Percentiles rank a stretch among this genome's conserved stretches.
phyloP scores from a whole-genome alignment of 2,329 filamentous ascomycete genomes.

The Fusarium xyrophilum region DNA sequence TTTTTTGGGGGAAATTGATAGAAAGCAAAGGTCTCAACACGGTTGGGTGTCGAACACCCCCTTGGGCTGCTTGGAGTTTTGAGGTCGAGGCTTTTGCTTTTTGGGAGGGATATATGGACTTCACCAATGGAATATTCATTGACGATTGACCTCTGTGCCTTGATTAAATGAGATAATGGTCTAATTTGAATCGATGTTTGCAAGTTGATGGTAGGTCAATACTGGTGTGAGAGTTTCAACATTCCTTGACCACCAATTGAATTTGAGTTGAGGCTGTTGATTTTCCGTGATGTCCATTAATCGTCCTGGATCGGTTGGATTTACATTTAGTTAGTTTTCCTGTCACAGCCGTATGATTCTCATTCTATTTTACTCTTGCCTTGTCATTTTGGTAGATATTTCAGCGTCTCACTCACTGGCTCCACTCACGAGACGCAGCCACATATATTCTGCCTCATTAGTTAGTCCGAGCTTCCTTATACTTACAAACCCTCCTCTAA shows the following conservation, averaged over 20 bases:
- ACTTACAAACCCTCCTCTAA: not conserved
- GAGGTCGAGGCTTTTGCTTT: slow-evolving; percentile 30
- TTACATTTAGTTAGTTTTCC: no score
- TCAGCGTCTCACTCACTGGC: slow-evolving; percentile 2
- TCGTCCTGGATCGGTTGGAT: not conserved
- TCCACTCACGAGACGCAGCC: slow-evolving; percentile 6
- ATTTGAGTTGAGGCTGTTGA: not conserved
- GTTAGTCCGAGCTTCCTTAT: not conserved
- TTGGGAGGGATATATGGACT: slow-evolving; percentile 1
- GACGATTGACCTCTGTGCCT: not conserved
- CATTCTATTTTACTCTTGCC: not conserved
- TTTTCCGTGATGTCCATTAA: not conserved
- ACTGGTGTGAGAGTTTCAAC: not conserved
- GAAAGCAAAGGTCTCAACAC: slow-evolving; percentile 32
- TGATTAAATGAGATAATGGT: not conserved
- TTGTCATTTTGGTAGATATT: not conserved
- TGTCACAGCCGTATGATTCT: not conserved
- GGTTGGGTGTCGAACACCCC: slow-evolving; percentile 17
- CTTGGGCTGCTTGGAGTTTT: slow-evolving; percentile 25
- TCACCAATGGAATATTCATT: slow-evolving; percentile 28
- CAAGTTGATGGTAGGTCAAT: not conserved
- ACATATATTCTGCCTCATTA: not conserved
- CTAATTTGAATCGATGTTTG: not conserved
- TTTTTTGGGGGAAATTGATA: slow-evolving; percentile 14
- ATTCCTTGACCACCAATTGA: not conserved